Evolutionary conservation across 139 green algal species (phyloP).

Genomic region (Coelastrella sp.): DNA sequence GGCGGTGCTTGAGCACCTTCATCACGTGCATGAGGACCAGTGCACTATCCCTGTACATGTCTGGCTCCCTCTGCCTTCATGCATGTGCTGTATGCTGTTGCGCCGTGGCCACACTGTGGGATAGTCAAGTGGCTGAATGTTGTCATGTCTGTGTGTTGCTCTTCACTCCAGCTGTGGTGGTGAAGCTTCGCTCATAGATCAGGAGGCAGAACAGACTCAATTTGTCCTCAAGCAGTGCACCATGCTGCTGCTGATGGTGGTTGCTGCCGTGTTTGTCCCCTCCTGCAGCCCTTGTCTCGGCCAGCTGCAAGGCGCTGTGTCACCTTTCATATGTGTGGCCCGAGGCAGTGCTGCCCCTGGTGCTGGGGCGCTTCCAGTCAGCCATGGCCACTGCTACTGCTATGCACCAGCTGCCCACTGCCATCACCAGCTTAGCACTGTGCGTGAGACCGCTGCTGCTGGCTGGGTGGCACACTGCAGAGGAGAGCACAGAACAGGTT

Average conservation of each 20-base stretch:
- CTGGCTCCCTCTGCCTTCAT: no score
- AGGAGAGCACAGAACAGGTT: slow-evolving; percentile 53
- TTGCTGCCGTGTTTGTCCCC: neutral
- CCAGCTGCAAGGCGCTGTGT: slow-evolving; percentile 60
- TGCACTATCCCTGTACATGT: no score
- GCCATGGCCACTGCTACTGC: slow-evolving; percentile 79
- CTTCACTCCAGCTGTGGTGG: no score
- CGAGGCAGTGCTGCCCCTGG: slow-evolving; percentile 78
- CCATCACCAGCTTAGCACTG: slow-evolving; percentile 72
- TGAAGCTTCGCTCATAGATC: no score
- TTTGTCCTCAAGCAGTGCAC: neutral
- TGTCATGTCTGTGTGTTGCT: no score
- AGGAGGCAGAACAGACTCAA: neutral
- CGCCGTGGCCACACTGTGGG: no score
- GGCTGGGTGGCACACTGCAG: slow-evolving; percentile 56
- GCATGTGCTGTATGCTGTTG: no score
- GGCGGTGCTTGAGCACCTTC: no score
- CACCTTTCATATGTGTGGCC: slow-evolving; percentile 80
- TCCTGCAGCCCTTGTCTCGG: slow-evolving; percentile 43
- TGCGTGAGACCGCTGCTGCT: slow-evolving; percentile 87
- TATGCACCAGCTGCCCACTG: slow-evolving; percentile 73
- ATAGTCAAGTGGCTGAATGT: no score
- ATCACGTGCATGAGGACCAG: no score
- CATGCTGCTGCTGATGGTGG: neutral
- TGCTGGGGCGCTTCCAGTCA: slow-evolving; percentile 78